A percentile compares a stretch with the other conserved stretches of the same genome.
phyloP scores from a whole-genome alignment of 2,329 filamentous ascomycete species.

The Colletotrichum camelliae region DNA sequence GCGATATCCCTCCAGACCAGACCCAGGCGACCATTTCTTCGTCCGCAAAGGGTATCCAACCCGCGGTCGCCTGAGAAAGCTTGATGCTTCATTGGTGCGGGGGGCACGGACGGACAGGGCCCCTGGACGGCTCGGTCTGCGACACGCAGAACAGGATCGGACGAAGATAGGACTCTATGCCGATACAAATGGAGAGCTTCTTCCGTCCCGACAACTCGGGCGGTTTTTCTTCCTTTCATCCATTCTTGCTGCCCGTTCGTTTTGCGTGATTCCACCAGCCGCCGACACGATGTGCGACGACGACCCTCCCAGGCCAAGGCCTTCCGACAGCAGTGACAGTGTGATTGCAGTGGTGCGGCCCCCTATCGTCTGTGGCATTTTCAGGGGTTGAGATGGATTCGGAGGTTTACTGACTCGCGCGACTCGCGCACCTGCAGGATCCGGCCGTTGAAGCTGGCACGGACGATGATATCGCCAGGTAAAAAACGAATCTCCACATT shows the following conservation, averaged over 20 bases:
- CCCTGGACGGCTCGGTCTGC: neutral
- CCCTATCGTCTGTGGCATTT: neutral
- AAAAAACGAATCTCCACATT: neutral
- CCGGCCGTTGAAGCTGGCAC: neutral
- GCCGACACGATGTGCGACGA: neutral
- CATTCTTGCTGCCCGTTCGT: neutral
- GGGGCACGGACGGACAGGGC: neutral
- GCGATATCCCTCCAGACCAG: neutral
- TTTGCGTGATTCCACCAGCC: neutral
- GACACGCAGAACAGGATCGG: neutral
- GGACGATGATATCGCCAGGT: neutral
- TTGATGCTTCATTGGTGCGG: neutral
- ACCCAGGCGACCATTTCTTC: neutral
- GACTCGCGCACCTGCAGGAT: neutral
- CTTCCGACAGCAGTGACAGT: neutral
- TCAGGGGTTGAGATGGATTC: neutral
- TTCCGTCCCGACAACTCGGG: neutral
- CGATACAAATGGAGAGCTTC: neutral
- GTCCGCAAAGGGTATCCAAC: neutral
- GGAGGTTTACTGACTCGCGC: neutral
- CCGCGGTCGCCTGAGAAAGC: neutral
- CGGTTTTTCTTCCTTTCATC: neutral
- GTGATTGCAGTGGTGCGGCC: neutral
- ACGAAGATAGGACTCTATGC: neutral
- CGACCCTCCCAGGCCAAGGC: neutral